Evolutionary conservation across 305 asterid genomes (phyloP).

Genomic region (Salvia sclarea): DNA sequence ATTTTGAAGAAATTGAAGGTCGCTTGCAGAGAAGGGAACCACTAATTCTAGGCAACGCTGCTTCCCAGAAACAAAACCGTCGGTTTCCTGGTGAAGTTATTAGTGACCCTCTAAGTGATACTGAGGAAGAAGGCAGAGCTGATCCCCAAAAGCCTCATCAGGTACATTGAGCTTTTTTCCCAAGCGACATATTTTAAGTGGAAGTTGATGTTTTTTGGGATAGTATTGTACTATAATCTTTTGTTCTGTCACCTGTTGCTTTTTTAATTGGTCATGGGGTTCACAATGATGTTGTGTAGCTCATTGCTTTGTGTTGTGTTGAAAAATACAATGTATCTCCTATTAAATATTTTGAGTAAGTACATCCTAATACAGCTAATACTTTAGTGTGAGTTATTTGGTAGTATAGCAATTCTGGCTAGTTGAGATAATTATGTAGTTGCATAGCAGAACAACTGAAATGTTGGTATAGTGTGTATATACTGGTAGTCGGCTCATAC

Average conservation of each 20-base stretch:
- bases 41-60: conserved; percentile 61
- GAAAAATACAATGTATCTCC: conserved; percentile 6
- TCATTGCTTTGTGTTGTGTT: conserved; percentile 12
- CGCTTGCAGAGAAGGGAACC: conserved; percentile 75
- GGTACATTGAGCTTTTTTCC: conserved; percentile 45
- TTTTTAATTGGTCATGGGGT: conserved; percentile 8
- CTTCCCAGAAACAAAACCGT: conserved; percentile 64
- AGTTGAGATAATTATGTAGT: conserved; percentile 23
- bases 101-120: conserved; percentile 91
- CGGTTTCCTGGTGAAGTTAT: conserved; percentile 78
- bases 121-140: conserved; percentile 73
- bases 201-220: conserved; percentile 14
- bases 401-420: conserved; percentile 4
- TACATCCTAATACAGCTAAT: not conserved
- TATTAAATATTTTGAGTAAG: not conserved
- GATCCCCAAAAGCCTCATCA: conserved; percentile 79
- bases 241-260: not conserved
- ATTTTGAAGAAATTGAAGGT: conserved; percentile 86
- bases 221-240: conserved; percentile 7
- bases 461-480: conserved; percentile 13
- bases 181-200: conserved; percentile 13
- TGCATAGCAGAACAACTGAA: not conserved
- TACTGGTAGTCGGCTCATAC: conserved; percentile 9
- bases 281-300: conserved; percentile 1
- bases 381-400: conserved; percentile 3